Evolutionary conservation across 495 filamentous ascomycete species (phyloP).

Genomic region (Lasiosphaeria hispida): DNA sequence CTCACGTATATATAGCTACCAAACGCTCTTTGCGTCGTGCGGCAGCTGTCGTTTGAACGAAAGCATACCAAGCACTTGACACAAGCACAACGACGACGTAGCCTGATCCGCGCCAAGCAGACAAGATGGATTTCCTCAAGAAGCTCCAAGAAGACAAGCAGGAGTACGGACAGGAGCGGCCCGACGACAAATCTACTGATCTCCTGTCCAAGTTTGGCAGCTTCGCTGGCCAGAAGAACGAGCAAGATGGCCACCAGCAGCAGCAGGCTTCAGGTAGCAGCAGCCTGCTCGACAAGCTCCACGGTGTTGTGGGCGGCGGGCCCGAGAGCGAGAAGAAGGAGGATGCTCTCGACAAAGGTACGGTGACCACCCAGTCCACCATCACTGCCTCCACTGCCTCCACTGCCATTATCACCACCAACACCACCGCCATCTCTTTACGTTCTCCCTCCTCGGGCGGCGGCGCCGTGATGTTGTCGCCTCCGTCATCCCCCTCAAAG

Average conservation of each 20-base stretch:
- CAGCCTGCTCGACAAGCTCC: slow-evolving; percentile 55
- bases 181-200: slow-evolving; percentile 6
- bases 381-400: neutral
- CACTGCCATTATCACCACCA: too few relatives aligned
- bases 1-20: slow-evolving; percentile 5
- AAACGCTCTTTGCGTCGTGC: too few relatives aligned
- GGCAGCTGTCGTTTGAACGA: slow-evolving; percentile 9
- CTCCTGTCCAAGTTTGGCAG: slow-evolving; percentile 52
- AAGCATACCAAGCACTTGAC: neutral
- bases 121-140: slow-evolving; percentile 42
- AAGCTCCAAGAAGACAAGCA: slow-evolving; percentile 27
- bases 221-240: slow-evolving; percentile 15
- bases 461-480: neutral
- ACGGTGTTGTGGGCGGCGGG: slow-evolving; percentile 62
- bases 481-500: neutral
- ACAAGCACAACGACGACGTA: neutral
- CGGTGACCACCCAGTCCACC: neutral
- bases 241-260: slow-evolving; percentile 15
- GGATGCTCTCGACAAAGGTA: slow-evolving; percentile 64
- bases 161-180: slow-evolving; percentile 19
- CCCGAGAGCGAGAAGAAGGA: slow-evolving; percentile 67
- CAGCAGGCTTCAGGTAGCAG: slow-evolving; percentile 16
- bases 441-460: too few relatives aligned
- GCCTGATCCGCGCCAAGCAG: neutral
- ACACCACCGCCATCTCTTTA: too few relatives aligned